Conservation (phyloP, 2,329 filamentous ascomycete species). For the Penicillium sclerotiorum region DNA sequence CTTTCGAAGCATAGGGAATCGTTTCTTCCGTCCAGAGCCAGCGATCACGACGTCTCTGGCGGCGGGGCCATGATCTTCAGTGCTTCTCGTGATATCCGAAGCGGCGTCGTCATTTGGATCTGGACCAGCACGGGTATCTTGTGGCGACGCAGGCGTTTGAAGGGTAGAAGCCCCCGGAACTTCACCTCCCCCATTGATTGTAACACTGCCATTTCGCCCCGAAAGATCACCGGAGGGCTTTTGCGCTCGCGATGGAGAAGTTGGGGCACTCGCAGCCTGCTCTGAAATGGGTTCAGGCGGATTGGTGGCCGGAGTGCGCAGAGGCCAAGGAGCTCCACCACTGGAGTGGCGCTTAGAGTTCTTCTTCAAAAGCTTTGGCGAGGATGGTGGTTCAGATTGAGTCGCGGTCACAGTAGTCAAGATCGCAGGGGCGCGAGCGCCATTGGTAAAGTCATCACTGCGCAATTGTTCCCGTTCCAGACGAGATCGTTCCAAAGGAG, state of each 20-base stretch:
- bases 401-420: constrained; percentile 26
- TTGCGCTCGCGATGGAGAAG: constrained; percentile 6
- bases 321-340: constrained; percentile 30
- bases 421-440: constrained; percentile 9
- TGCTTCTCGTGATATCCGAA: constrained; percentile 15
- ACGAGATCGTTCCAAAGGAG: constrained; percentile 61
- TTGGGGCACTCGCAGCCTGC: constrained; percentile 10
- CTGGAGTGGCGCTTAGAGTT: constrained; percentile 24
- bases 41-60: constrained; percentile 38
- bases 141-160: constrained; percentile 13
- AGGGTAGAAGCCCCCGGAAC: constrained; percentile 2
- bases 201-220: constrained; percentile 11
- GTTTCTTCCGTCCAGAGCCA: constrained; percentile 47
- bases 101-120: constrained; percentile 13
- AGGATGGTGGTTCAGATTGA: constrained; percentile 13
- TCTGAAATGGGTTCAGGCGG: constrained; percentile 12
- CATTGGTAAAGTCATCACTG: constrained; percentile 24
- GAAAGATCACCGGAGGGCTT: neutral
- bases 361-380: constrained; percentile 31
- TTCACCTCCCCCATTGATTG: constrained; percentile 13
- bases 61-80: constrained; percentile 16
- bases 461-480: constrained; percentile 47
- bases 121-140: constrained; percentile 5
- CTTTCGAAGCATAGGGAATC: constrained; percentile 47
- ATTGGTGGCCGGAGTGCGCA: constrained; percentile 12